Evolutionary conservation across 2,329 filamentous ascomycete species (phyloP).

Genomic region (Fusarium albosuccineum): DNA sequence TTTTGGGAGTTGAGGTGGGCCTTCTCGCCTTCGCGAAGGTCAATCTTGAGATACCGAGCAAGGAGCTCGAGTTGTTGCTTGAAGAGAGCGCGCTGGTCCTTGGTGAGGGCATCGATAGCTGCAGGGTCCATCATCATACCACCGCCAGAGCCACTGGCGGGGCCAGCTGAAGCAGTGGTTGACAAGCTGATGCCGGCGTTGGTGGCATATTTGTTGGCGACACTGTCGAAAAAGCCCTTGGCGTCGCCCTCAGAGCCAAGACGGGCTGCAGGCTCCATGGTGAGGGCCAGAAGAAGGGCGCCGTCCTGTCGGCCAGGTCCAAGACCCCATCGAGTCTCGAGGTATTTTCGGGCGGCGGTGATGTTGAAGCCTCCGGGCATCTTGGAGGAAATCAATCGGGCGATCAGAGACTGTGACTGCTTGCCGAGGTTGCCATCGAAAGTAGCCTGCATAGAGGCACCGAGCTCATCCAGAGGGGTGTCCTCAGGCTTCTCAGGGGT

Average conservation of each 20-base stretch:
- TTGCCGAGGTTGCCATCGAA: conserved; percentile 99
- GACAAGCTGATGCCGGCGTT: conserved; percentile 87
- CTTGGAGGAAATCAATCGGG: conserved; percentile 95
- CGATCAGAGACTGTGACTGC: conserved; percentile 92
- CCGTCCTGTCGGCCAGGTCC: conserved; percentile 90
- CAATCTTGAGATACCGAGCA: conserved; percentile 96
- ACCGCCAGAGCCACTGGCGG: conserved; percentile 75
- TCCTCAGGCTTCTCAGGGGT: conserved; percentile 99
- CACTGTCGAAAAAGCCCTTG: conserved; percentile 90
- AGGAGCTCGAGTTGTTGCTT: conserved; percentile 98
- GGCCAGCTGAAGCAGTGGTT: conserved; percentile 79
- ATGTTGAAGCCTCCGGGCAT: conserved; percentile 99
- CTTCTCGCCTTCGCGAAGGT: conserved; percentile 96
- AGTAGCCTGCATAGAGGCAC: conserved; percentile 96
- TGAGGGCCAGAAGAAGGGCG: conserved; percentile 87
- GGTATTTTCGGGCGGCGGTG: conserved; percentile 92
- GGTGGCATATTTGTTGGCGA: conserved; percentile 89
- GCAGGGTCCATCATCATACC: conserved; percentile 99
- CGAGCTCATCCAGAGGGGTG: conserved; percentile 93
- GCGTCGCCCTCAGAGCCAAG: conserved; percentile 91
- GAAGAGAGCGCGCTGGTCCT: conserved; percentile 95
- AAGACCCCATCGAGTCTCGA: conserved; percentile 94
- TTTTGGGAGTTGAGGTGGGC: conserved; percentile 87
- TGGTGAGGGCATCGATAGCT: conserved; percentile 95
- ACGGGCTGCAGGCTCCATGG: conserved; percentile 90